Evolutionary conservation across 2,329 filamentous ascomycete genomes (phyloP).

Genomic region (Verruconis gallopava): DNA sequence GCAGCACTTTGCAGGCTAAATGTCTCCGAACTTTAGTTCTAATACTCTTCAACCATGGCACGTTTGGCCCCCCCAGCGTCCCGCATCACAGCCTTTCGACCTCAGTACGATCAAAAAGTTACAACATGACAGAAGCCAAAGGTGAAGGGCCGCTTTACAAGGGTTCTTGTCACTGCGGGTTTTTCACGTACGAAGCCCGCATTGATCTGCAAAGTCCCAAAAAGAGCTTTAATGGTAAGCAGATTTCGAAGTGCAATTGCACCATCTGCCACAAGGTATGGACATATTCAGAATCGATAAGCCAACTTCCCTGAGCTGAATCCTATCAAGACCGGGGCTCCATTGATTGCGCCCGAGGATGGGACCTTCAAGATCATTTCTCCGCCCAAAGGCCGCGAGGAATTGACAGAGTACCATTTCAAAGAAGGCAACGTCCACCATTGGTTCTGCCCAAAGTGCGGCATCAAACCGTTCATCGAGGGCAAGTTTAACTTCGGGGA

Average conservation of each 20-base stretch:
- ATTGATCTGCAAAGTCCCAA: background rate
- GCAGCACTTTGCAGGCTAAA: too few relatives aligned
- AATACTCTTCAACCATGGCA: too few relatives aligned
- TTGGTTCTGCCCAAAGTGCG: constrained; percentile 4
- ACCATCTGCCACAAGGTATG: constrained; percentile 7
- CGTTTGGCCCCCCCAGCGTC: too few relatives aligned
- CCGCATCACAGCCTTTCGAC: too few relatives aligned
- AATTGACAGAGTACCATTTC: constrained; percentile 3
- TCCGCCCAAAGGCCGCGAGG: constrained; percentile 3
- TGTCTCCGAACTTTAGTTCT: too few relatives aligned
- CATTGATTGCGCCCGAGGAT: constrained; percentile 1
- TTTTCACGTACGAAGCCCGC: constrained; percentile 2
- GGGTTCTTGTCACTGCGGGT: constrained; percentile 5
- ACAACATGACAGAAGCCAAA: too few relatives aligned
- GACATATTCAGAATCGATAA: too few relatives aligned
- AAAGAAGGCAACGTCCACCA: constrained; percentile 2
- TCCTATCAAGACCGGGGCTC: background rate
- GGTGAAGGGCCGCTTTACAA: constrained; percentile 6
- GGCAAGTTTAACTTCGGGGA: background rate
- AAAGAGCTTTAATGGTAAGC: constrained; percentile 3
- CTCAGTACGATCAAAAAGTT: too few relatives aligned
- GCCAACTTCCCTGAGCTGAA: too few relatives aligned
- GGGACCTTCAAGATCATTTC: constrained; percentile 4
- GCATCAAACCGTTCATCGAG: constrained; percentile 1
- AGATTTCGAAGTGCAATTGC: constrained; percentile 7